A percentile compares a stretch with the other conserved stretches of the same genome.
These are phyloP conservation scores for Alternaria tenuissima DNA, from an alignment of 2,329 filamentous ascomycete species.

Conservation along the genomic window DNA sequence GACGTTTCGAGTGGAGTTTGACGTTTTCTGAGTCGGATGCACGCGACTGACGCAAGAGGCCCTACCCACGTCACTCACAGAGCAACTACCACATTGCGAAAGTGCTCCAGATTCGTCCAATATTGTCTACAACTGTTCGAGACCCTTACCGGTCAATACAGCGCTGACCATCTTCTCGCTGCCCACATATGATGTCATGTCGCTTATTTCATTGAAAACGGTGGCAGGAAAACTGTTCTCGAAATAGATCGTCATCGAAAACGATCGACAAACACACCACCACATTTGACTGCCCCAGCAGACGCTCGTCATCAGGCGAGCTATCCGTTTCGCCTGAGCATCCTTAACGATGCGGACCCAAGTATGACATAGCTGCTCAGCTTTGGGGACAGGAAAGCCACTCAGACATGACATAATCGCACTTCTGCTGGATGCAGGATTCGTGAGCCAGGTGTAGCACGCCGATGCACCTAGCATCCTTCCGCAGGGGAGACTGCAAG, in stretches of 20 bases:
- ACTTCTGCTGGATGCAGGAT: slow-evolving; percentile 1
- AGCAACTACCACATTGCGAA: neutral
- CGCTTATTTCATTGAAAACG: slow-evolving; percentile 9
- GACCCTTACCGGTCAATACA: slow-evolving; percentile 1
- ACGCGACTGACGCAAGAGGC: slow-evolving; percentile 8
- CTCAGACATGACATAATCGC: slow-evolving; percentile 13
- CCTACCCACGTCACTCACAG: neutral
- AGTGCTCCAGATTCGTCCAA: neutral
- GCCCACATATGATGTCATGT: slow-evolving; percentile 12
- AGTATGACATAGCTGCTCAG: slow-evolving; percentile 13
- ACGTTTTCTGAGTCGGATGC: neutral
- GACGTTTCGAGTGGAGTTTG: neutral
- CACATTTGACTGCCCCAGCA: slow-evolving; percentile 1
- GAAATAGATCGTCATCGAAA: slow-evolving; percentile 13
- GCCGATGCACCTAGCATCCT: slow-evolving; percentile 6
- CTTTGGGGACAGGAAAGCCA: neutral
- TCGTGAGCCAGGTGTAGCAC: slow-evolving; percentile 6
- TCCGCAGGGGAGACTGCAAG: slow-evolving; percentile 8
- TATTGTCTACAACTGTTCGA: neutral
- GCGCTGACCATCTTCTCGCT: slow-evolving; percentile 6
- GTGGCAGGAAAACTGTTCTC: slow-evolving; percentile 4
- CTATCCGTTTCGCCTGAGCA: slow-evolving; percentile 10
- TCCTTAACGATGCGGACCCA: neutral
- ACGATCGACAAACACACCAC: slow-evolving; percentile 12
- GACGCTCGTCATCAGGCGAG: slow-evolving; percentile 15